Evolutionary conservation across 1,139 yeast genomes (phyloP).

Genomic region (Geotrichum reessii): DNA sequence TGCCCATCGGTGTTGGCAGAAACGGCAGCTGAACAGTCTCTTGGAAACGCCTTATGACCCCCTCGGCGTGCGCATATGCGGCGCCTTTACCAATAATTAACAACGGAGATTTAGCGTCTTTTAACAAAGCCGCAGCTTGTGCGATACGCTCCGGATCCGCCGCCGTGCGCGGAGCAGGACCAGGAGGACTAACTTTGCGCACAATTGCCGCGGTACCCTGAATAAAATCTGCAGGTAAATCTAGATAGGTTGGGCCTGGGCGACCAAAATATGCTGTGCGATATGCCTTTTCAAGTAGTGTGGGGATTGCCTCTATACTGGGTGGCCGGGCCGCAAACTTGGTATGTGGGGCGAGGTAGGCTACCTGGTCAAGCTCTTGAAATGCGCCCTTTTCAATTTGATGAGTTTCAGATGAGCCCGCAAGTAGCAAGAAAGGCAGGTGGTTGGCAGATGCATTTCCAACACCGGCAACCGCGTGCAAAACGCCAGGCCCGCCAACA

Average conservation of each 20-base stretch:
- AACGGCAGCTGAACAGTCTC: constrained; percentile 44
- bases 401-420: constrained; percentile 51
- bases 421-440: constrained; percentile 56
- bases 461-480: constrained; percentile 59
- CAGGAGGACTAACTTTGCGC: constrained; percentile 26
- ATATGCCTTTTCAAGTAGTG: constrained; percentile 46
- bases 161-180: constrained; percentile 36
- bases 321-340: constrained; percentile 49
- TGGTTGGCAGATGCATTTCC: constrained; percentile 53
- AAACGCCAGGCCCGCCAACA: constrained; percentile 67
- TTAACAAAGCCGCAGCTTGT: constrained; percentile 36
- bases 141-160: constrained; percentile 41
- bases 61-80: constrained; percentile 43
- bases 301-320: constrained; percentile 37
- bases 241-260: constrained; percentile 56
- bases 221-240: constrained; percentile 57
- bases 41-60: constrained; percentile 40
- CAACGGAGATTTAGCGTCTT: constrained; percentile 43
- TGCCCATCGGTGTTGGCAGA: constrained; percentile 69
- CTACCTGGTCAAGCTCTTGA: constrained; percentile 60
- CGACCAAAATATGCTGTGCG: constrained; percentile 45
- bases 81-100: constrained; percentile 62
- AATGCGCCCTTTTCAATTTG: constrained; percentile 55
- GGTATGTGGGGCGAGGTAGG: constrained; percentile 42
- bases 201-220: constrained; percentile 29